Evolutionary conservation across 2,329 filamentous ascomycete species (phyloP).

Genomic region (Mycosphaerella sp.): DNA sequence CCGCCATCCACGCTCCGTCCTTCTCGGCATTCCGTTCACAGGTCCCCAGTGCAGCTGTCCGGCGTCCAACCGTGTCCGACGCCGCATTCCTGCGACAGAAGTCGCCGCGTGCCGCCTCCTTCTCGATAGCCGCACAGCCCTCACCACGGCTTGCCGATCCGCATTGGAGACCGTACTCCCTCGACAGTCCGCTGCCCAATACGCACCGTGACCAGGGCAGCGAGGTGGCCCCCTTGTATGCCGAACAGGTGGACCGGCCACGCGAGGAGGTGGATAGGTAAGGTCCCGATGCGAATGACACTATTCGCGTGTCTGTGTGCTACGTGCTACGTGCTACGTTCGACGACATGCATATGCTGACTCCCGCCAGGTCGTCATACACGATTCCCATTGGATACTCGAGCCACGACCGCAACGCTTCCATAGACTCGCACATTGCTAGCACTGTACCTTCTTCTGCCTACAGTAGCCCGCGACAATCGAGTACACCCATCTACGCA

Average conservation of each 20-base stretch:
- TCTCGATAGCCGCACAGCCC: slow-evolving; percentile 39
- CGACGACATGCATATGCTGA: slow-evolving; percentile 25
- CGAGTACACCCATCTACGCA: slow-evolving; percentile 23
- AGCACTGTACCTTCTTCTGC: slow-evolving; percentile 21
- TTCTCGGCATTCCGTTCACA: slow-evolving; percentile 42
- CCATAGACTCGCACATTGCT: slow-evolving; percentile 26
- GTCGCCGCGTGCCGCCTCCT: slow-evolving; percentile 42
- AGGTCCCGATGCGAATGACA: background rate
- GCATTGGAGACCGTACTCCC: slow-evolving; percentile 28
- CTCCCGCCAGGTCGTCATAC: slow-evolving; percentile 16
- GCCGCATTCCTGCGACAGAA: slow-evolving; percentile 43
- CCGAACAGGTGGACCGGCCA: background rate
- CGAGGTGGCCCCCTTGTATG: slow-evolving; percentile 2
- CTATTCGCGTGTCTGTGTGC: background rate
- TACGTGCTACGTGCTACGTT: background rate
- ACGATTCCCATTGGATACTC: slow-evolving; percentile 9
- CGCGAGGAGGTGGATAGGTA: slow-evolving; percentile 7
- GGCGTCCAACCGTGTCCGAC: slow-evolving; percentile 5
- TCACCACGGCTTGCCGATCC: slow-evolving; percentile 34
- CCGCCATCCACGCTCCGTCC: slow-evolving; percentile 32
- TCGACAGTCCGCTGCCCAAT: slow-evolving; percentile 28
- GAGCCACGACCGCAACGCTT: slow-evolving; percentile 22
- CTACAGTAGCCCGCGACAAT: slow-evolving; percentile 26
- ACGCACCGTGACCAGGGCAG: background rate
- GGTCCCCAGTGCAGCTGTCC: slow-evolving; percentile 16